Conservation (phyloP, 2,329 filamentous ascomycete genomes). For the Fusarium lyarnte region DNA sequence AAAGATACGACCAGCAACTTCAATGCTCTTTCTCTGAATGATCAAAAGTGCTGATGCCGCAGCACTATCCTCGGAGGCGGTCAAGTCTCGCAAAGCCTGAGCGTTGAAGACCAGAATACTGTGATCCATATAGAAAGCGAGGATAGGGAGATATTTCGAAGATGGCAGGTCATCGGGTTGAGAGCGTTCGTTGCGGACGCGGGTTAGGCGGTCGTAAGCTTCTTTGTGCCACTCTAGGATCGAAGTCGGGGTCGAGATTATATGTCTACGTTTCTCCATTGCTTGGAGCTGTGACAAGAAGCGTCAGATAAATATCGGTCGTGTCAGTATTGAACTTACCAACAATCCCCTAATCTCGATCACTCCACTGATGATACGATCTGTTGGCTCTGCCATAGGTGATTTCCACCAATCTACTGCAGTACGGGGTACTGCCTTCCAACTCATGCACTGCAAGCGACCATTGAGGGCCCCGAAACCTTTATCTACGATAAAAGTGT, state of each 20-base stretch:
- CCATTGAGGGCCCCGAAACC: slow-evolving; percentile 10
- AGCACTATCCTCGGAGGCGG: neutral
- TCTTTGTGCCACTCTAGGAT: slow-evolving; percentile 17
- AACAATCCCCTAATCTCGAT: neutral
- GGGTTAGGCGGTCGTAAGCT: neutral
- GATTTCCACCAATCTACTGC: slow-evolving; percentile 14
- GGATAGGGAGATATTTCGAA: neutral
- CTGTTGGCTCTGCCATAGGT: neutral
- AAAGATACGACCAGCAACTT: neutral
- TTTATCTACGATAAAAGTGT: slow-evolving; percentile 7
- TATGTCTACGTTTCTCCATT: slow-evolving; percentile 3
- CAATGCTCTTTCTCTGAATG: neutral
- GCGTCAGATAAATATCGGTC: rapidly evolving
- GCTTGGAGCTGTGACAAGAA: neutral
- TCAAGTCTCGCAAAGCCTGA: neutral
- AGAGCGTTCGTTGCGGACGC: slow-evolving; percentile 2
- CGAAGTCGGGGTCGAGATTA: neutral
- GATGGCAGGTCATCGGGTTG: neutral
- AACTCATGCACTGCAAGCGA: slow-evolving; percentile 1
- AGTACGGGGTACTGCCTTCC: slow-evolving; percentile 2
- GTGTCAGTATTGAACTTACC: neutral
- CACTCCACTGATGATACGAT: slow-evolving; percentile 9
- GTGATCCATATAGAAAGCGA: slow-evolving; percentile 10
- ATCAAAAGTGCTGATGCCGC: neutral
- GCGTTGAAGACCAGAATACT: neutral